These are phyloP conservation scores for Colletotrichum sidae DNA, from an alignment of 2,329 filamentous ascomycete genomes.

Conservation along the genomic window DNA sequence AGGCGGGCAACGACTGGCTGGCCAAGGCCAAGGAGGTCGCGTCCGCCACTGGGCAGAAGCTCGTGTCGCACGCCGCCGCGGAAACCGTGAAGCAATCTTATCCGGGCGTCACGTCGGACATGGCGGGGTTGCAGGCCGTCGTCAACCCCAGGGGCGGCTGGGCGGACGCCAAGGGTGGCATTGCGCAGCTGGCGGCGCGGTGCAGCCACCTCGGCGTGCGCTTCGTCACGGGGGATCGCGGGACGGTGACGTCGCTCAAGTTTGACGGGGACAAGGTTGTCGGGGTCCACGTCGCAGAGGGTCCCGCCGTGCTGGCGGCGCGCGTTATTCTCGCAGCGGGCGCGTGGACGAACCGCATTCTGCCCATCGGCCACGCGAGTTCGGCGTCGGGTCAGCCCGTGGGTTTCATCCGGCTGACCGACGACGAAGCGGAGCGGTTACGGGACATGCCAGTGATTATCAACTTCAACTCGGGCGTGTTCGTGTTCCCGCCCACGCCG, in stretches of 20 bases:
- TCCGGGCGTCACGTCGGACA: conserved; percentile 22
- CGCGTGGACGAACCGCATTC: conserved; percentile 68
- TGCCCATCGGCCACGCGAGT: conserved; percentile 72
- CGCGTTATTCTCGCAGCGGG: conserved; percentile 73
- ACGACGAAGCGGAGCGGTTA: conserved; percentile 66
- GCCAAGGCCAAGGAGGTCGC: conserved; percentile 38
- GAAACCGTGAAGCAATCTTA: conserved; percentile 20
- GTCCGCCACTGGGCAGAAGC: conserved; percentile 18
- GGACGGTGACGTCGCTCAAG: conserved; percentile 43
- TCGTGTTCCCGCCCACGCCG: conserved; percentile 66
- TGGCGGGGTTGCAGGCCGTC: conserved; percentile 27
- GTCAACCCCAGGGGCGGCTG: conserved; percentile 46
- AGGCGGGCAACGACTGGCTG: conserved; percentile 37
- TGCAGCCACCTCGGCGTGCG: conserved; percentile 46
- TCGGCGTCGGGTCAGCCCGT: conserved; percentile 74
- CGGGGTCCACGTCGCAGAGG: conserved; percentile 41
- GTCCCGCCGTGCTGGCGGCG: conserved; percentile 55
- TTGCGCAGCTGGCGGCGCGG: conserved; percentile 41
- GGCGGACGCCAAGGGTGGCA: conserved; percentile 46
- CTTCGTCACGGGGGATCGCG: conserved; percentile 46
- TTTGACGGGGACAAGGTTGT: conserved; percentile 37
- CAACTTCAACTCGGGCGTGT: conserved; percentile 65
- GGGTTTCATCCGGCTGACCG: conserved; percentile 71
- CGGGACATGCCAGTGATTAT: conserved; percentile 68
- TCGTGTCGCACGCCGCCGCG: conserved; percentile 46